Evolutionary conservation across 1,139 yeast genomes (phyloP).

Genomic region (Protomyces lactucae-debilis): DNA sequence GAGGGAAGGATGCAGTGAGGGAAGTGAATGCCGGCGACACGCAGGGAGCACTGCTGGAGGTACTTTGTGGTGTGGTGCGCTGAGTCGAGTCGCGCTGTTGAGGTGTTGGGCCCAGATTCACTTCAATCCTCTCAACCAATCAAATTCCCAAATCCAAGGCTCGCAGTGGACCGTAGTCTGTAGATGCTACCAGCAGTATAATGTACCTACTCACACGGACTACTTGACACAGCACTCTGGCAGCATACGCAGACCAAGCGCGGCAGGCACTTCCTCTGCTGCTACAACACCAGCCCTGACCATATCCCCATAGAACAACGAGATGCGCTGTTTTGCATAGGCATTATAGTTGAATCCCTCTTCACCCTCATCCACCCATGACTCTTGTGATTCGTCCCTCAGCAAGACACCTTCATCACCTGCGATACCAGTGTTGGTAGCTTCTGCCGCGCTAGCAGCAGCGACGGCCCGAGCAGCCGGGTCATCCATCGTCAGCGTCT

Average conservation of each 20-base stretch:
- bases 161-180: too few relatives aligned
- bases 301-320: conserved; percentile 69
- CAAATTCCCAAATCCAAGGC: too few relatives aligned
- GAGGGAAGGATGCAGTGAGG: not conserved
- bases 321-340: conserved; percentile 71
- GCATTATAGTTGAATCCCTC: conserved; percentile 71
- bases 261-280: conserved; percentile 12
- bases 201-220: too few relatives aligned
- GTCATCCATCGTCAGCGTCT: not conserved
- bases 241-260: conserved; percentile 1
- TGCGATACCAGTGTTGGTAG: not conserved
- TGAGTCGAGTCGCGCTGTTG: too few relatives aligned
- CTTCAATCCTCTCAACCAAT: too few relatives aligned
- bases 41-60: too few relatives aligned
- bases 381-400: not conserved
- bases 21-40: not conserved
- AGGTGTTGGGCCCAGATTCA: too few relatives aligned
- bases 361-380: conserved; percentile 40
- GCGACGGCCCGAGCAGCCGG: not conserved
- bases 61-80: too few relatives aligned
- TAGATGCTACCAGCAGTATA: too few relatives aligned
- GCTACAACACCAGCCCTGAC: conserved; percentile 54
- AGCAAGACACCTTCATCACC: not conserved
- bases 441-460: not conserved
- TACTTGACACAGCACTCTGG: not conserved